Conservation (phyloP, 1,284 basidiomycete genomes). For the Erythrobasidium hasegawianum region DNA sequence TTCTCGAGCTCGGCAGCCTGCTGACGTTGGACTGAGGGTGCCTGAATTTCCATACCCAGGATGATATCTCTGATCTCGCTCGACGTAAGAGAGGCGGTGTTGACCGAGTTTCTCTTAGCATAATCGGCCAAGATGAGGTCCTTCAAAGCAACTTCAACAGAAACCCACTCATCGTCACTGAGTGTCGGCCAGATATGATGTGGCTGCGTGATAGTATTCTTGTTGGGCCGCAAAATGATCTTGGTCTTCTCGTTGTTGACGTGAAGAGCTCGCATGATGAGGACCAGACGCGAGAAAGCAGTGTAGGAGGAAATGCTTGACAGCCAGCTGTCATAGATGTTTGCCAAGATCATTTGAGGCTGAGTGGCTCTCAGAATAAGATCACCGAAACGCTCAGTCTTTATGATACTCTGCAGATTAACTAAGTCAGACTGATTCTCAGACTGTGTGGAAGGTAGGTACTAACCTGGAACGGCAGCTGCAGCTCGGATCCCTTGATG, state of each 20-base stretch:
- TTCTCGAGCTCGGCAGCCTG: constrained; percentile 99
- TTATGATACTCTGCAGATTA: constrained; percentile 71
- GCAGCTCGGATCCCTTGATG: constrained; percentile 97
- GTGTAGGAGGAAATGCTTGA: constrained; percentile 99
- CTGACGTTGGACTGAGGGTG: constrained; percentile 77
- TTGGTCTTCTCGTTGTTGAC: constrained; percentile 99
- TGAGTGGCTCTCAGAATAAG: constrained; percentile 78
- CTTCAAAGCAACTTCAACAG: constrained; percentile 90
- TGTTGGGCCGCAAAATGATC: constrained; percentile 53
- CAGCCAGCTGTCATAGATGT: constrained; percentile 98
- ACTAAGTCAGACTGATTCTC: background rate
- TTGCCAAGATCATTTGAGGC: constrained; percentile 99
- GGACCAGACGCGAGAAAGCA: constrained; percentile 94
- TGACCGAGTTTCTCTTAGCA: constrained; percentile 98
- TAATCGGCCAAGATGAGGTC: constrained; percentile 69
- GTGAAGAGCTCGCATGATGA: constrained; percentile 91
- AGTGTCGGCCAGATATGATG: constrained; percentile 97
- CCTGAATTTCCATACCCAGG: constrained; percentile 93
- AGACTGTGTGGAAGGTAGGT: too few species aligned
- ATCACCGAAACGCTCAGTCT: constrained; percentile 99
- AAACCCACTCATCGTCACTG: constrained; percentile 96
- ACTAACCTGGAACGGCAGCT: constrained; percentile 83
- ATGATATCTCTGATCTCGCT: constrained; percentile 97
- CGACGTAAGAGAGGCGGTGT: constrained; percentile 92
- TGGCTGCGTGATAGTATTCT: constrained; percentile 88